Evolutionary conservation across 2,329 filamentous ascomycete genomes (phyloP).

Genomic region (Calcarisporium arbuscula): DNA sequence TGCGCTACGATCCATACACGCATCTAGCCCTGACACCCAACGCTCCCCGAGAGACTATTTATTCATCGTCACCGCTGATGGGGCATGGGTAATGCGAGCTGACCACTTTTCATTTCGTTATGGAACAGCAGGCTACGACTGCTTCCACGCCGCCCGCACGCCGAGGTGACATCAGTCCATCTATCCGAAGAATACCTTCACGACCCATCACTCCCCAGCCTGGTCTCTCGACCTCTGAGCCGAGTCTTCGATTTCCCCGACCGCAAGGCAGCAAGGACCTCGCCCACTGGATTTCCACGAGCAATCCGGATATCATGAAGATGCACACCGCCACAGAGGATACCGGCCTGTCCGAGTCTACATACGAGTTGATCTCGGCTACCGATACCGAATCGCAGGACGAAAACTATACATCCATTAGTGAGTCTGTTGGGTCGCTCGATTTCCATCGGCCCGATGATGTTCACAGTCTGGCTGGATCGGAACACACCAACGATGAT

Average conservation of each 20-base stretch:
- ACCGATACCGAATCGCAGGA: slow-evolving; percentile 46
- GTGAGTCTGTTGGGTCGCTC: slow-evolving; percentile 44
- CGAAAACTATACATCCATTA: slow-evolving; percentile 37
- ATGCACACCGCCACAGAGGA: slow-evolving; percentile 37
- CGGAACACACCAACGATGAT: slow-evolving; percentile 41
- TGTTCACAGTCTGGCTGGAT: slow-evolving; percentile 44
- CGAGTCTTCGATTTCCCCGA: slow-evolving; percentile 49
- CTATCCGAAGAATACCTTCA: slow-evolving; percentile 8
- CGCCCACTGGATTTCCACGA: slow-evolving; percentile 54
- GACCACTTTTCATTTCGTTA: slow-evolving; percentile 36
- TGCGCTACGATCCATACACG: neutral
- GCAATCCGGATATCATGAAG: slow-evolving; percentile 51
- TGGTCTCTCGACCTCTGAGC: slow-evolving; percentile 35
- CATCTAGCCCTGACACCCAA: neutral
- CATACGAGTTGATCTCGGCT: slow-evolving; percentile 46
- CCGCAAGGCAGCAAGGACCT: slow-evolving; percentile 50
- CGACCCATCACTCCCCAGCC: slow-evolving; percentile 11
- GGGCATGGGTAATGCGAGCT: slow-evolving; percentile 12
- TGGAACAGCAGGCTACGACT: slow-evolving; percentile 40
- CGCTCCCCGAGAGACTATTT: neutral
- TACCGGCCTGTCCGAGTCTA: slow-evolving; percentile 48
- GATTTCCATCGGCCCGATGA: slow-evolving; percentile 44
- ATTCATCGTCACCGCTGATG: slow-evolving; percentile 1
- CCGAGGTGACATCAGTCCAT: slow-evolving; percentile 18
- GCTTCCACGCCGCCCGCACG: slow-evolving; percentile 21